A percentile compares a stretch with the other conserved stretches of the same genome.
These are phyloP conservation scores for Benincasa hispida DNA, from an alignment of 306 rosid genomes.

Conservation along the genomic window DNA sequence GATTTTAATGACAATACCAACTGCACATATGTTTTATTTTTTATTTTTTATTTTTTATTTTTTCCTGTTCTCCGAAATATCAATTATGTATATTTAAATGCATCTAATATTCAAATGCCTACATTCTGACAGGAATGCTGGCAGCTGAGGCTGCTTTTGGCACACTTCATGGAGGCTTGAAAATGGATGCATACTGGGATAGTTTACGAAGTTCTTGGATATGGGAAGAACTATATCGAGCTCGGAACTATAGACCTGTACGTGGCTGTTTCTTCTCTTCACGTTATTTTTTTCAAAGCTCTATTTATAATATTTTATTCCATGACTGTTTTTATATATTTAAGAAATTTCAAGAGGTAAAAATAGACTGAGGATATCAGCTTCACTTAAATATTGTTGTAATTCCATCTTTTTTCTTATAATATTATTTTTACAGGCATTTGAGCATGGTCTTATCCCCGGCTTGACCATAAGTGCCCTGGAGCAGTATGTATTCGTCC, in stretches of 20 bases:
- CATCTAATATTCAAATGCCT: not conserved
- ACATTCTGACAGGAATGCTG: constrained; percentile 61
- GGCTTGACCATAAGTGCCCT: constrained; percentile 78
- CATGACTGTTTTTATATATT: not conserved
- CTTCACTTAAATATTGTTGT: not conserved
- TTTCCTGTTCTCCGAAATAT: not conserved
- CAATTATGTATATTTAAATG: not conserved
- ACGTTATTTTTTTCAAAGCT: not conserved
- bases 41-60: not conserved
- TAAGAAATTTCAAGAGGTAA: not conserved
- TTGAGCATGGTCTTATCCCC: constrained; percentile 75
- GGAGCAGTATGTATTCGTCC: constrained; percentile 67
- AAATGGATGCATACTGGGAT: constrained; percentile 73
- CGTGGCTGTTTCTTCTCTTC: constrained; percentile 16
- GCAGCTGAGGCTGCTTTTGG: constrained; percentile 79
- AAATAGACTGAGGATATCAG: not conserved
- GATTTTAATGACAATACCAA: not conserved
- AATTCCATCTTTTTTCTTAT: constrained; percentile 1
- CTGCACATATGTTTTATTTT: not conserved
- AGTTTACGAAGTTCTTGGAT: constrained; percentile 68
- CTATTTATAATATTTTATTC: not conserved
- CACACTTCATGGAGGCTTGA: constrained; percentile 41
- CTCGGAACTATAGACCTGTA: constrained; percentile 79
- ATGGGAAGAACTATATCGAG: constrained; percentile 77
- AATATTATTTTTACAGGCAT: constrained; percentile 46